Evolutionary conservation across 345 rosid genomes (phyloP), one percentile per base, ranked within the genome.

Genomic region (Luvunga scandens): DNA sequence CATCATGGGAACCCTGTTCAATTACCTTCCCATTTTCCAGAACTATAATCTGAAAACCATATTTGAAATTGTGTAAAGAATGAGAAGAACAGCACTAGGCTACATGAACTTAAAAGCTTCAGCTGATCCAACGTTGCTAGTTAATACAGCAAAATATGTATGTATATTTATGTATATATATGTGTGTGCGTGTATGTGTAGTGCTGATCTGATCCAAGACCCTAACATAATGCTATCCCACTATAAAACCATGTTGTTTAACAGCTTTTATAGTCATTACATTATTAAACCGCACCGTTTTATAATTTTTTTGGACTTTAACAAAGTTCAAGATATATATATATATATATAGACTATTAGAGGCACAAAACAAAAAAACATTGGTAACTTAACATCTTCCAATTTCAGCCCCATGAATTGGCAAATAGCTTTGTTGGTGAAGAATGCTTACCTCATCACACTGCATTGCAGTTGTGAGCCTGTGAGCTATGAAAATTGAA

Each of bases 391-490:
- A 1, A 64, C 5, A 53, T 31, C 56, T 50, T 42, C 18, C 33
- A 63, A 8, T 22, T 69, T 80, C 73, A 62, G 21, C 5, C 60
- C 25, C 30, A 7, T 28, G 59, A 45, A 80, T 56, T 31, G 28
- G 12, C 16, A 73, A 12, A 48, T 36, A 72, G 27, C 57, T 12
- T 7, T n/a, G 30, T 53, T 79, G 19, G 6, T 13, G 9, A 50
- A 38, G 38, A 69, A 77, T 53, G 74, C 60, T 55, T 82, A 93
- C 98, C 99, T 94, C 94, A 84, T 97, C 98, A 73, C 97, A 97
- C 73, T 94, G 98, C 98, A 97, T 97, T 22, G 99, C 99, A 71
- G 99, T 97, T 57, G 99, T 94, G 69, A 97, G 97, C 82, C 99
- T 91, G 86, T 92, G 99, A 68, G 99, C 99, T 68, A 97, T 84